A percentile compares a stretch with the other conserved stretches of the same genome.
Conservation (phyloP, 768 basidiomycete genomes). For the Tephrocybe sp. region DNA sequence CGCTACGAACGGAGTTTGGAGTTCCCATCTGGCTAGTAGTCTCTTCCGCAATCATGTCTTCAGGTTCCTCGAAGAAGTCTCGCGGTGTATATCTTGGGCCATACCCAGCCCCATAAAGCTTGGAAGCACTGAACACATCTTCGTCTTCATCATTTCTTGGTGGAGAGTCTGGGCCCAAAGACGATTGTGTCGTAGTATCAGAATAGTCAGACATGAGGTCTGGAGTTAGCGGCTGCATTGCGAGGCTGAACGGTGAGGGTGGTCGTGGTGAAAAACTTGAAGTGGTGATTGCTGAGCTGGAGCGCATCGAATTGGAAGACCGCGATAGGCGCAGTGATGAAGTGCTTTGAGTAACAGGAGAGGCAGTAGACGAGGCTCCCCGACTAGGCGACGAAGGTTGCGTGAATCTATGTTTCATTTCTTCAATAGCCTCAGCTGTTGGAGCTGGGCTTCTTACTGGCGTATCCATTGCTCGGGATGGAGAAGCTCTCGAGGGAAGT, state of each 20-base stretch:
- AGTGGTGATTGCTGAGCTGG: constrained; percentile 2
- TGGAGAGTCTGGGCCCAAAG: constrained; percentile 56
- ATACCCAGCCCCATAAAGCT: constrained; percentile 17
- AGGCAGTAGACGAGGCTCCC: constrained; percentile 2
- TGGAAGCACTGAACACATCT: constrained; percentile 22
- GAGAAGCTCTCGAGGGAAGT: constrained; percentile 10
- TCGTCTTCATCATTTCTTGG: constrained; percentile 26
- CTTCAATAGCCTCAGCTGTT: constrained; percentile 54
- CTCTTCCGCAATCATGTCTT: constrained; percentile 30
- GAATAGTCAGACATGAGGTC: constrained; percentile 63
- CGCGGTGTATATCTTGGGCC: constrained; percentile 20
- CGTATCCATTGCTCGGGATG: constrained; percentile 21
- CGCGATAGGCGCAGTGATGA: constrained; percentile 13
- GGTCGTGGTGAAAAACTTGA: constrained; percentile 5
- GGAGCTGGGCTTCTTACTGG: constrained; percentile 33
- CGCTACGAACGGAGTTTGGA: constrained; percentile 22
- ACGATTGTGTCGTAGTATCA: constrained; percentile 53
- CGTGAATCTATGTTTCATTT: constrained; percentile 63
- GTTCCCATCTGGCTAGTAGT: constrained; percentile 31
- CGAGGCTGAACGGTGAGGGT: constrained; percentile 20
- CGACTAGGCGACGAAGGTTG: constrained; percentile 28
- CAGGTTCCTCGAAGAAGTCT: constrained; percentile 26
- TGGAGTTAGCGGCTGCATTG: constrained; percentile 50
- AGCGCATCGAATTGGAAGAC: constrained; percentile 21
- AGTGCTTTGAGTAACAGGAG: neutral